Percentiles rank a stretch among this genome's conserved stretches.
phyloP scores from a whole-genome alignment of 2,329 filamentous ascomycete species.

The Balansia obtecta region DNA sequence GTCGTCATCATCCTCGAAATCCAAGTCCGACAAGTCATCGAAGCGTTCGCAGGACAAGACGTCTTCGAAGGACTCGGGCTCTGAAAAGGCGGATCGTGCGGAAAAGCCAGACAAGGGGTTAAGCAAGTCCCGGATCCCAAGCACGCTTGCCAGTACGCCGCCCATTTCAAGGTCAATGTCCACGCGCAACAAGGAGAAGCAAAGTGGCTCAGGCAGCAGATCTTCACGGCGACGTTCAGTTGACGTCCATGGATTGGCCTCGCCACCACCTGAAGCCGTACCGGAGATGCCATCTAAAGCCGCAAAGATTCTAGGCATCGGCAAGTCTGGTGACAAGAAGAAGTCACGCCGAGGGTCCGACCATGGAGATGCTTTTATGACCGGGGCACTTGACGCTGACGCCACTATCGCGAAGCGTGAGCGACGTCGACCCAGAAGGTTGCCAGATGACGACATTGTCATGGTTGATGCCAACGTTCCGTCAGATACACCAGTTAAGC shows the following conservation, averaged over 20 bases:
- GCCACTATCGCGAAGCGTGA: slow-evolving; percentile 17
- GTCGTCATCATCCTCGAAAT: slow-evolving; percentile 39
- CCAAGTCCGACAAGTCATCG: slow-evolving; percentile 49
- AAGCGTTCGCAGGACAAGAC: slow-evolving; percentile 43
- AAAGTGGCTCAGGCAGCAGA: slow-evolving; percentile 37
- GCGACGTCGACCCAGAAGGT: slow-evolving; percentile 21
- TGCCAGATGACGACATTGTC: slow-evolving; percentile 27
- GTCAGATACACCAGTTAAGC: slow-evolving; percentile 21
- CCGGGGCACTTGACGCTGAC: slow-evolving; percentile 28
- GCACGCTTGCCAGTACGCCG: slow-evolving; percentile 52
- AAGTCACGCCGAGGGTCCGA: slow-evolving; percentile 33
- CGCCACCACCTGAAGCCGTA: slow-evolving; percentile 59
- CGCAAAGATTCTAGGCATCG: slow-evolving; percentile 59
- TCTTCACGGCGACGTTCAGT: slow-evolving; percentile 60
- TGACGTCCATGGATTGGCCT: slow-evolving; percentile 53
- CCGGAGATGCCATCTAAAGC: slow-evolving; percentile 61
- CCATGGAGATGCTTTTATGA: slow-evolving; percentile 40
- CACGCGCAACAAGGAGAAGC: slow-evolving; percentile 46
- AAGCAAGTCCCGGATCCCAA: slow-evolving; percentile 42
- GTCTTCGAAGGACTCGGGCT: slow-evolving; percentile 57
- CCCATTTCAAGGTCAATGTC: slow-evolving; percentile 58
- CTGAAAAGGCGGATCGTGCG: slow-evolving; percentile 51
- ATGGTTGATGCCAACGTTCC: slow-evolving; percentile 24
- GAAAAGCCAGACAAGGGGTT: slow-evolving; percentile 32
- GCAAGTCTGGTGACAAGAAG: slow-evolving; percentile 27